Base-by-base conservation (phyloP, 805 yeast genomes). In the Cyberlindnera maclurae region DNA sequence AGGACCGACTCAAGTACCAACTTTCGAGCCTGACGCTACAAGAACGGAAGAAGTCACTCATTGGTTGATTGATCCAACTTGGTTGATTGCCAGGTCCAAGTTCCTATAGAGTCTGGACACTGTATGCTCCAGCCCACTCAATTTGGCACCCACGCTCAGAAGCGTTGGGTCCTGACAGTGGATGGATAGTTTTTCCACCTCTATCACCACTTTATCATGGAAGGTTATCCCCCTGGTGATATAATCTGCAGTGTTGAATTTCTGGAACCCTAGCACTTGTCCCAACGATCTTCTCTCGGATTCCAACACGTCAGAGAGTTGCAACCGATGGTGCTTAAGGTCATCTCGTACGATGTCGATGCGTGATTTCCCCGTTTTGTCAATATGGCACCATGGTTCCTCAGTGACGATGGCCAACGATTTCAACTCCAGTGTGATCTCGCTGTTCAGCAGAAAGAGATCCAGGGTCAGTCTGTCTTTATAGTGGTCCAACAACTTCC, bases 101-200 rank as follows among this genome's bases (percentile, higher is more conserved):
- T 54, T 54, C 15, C 39, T 44, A 29, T 42, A 52, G 50, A 53
- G 44, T 39, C 50, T 53, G 3, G 55, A 46, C 4, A 49, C 45
- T 13, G 46, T 33, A 36, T 47, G 57, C 34, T 81, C 85, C 30
- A 82, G 58, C 33, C 79, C 73, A 39, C 71, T 81, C 43, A 82
- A 62, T 50, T 82, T 82, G 5, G 82, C 71, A 45, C 75, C 70
- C 2, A 79, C 70, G 36, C 82, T 73, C 29, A 81, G 64, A 38
- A 82, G 55, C 8, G 75, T 67, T 3, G 89, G 89, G 50, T 82
- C 90, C 17, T 82, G 78, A 4, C 81, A 71, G 20, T 76, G 68
- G 4, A 79, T 77, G 42, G 75, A 77, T 16, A 78, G 60, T 40
- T 75, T 77, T 42, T 73, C 79, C 43, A 64, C 60, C 18, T 80